Base-by-base conservation (phyloP, 768 basidiomycete genomes). In the Suillus ampliporus region DNA sequence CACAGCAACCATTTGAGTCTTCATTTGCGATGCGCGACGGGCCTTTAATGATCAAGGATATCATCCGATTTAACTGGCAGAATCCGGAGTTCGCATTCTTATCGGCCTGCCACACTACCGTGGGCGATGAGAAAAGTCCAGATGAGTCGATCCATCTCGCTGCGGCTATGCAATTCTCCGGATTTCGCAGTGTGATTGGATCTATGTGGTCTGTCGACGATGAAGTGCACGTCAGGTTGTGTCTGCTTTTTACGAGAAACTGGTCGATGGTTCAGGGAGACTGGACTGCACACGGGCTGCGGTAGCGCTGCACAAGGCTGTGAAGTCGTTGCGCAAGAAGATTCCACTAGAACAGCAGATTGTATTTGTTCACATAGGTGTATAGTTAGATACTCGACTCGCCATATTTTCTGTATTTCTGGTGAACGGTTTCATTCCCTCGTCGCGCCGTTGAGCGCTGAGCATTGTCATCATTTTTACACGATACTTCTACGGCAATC, bases 91-190 rank as follows among this genome's bases (percentile, higher is more conserved):
- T 62, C 10, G 61, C 61, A n/a, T 62, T 58, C 46, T 56, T 72
- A 26, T 70, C 69, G 34, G 70, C 71, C 5, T 72, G 71, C 46
- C 58, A 68, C 26, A 72, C 71, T 15, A 68, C 70, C 10, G 63
- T 58, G 13, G 70, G 70, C 9, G 60, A 67, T 23, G 34, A 31
- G 14, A 51, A 28, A 26, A 62, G 59, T 2, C 66, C 67, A 1
- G 67, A 69, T 28, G 70, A 72, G 54, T 51, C 56, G 14, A 52
- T 71, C 4, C 71, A 72, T 57, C 62, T 72, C 10, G 70, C 70
- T 19, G 66, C 71, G 17, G 70, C 65, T 3, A 60, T 72, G 68
- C 62, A 68, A 35, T 60, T 67, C 9, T 62, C 64, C 4, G 70
- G 71, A 2, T 71, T 60, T 48, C 62, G 59, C 21, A 67, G 70